Percentiles rank a stretch among this genome's conserved stretches.
Conservation (phyloP, 2,329 filamentous ascomycete species). For the Aureobasidium sp. region DNA sequence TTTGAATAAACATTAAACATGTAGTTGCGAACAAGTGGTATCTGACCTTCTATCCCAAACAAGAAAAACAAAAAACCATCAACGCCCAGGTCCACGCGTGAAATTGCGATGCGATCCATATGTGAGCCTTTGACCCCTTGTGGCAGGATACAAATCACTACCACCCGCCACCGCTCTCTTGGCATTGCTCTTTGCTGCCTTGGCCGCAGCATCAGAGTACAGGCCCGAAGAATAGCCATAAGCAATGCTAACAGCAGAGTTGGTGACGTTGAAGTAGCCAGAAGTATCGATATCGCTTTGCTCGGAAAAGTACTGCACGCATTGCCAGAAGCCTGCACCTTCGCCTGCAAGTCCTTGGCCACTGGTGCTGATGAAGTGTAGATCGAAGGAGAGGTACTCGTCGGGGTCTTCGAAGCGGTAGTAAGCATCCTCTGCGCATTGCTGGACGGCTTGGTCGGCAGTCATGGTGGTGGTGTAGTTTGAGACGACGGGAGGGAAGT, state of each 20-base stretch:
- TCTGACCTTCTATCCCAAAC: background rate
- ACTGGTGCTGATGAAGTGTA: conserved; percentile 5
- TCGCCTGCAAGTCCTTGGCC: background rate
- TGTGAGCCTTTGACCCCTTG: background rate
- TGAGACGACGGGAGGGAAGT: background rate
- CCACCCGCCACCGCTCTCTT: background rate
- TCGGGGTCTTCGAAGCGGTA: conserved; percentile 3
- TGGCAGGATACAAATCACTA: background rate
- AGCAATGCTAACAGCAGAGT: background rate
- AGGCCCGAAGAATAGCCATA: conserved; percentile 3
- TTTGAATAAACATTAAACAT: too few species aligned
- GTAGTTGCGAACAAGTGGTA: too few species aligned
- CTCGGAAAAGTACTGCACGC: conserved; percentile 8
- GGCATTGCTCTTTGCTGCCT: background rate
- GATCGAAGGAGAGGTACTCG: conserved; percentile 8
- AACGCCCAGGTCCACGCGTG: background rate
- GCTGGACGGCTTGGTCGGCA: background rate
- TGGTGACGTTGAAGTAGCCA: background rate
- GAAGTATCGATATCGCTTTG: conserved; percentile 4
- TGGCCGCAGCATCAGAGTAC: conserved; percentile 2
- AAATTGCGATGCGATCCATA: background rate
- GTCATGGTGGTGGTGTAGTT: background rate
- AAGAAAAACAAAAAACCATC: background rate
- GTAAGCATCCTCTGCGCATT: background rate
- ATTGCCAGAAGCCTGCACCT: background rate